Evolutionary conservation across 495 filamentous ascomycete genomes (phyloP).

Genomic region (Penicillium riverlandense): DNA sequence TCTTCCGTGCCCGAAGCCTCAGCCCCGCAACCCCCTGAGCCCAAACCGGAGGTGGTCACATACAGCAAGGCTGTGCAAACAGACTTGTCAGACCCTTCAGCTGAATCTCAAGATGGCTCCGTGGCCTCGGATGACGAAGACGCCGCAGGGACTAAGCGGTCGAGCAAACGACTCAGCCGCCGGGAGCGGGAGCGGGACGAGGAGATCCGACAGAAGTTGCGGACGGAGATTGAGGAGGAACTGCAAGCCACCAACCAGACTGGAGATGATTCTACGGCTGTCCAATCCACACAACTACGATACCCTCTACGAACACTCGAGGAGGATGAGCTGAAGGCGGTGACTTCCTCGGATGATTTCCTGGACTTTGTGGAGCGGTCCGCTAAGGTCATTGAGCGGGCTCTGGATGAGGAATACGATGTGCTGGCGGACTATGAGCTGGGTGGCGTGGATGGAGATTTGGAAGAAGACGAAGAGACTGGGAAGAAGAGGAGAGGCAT

Average conservation of each 20-base stretch:
- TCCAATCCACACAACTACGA: slow-evolving; percentile 39
- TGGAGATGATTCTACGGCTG: slow-evolving; percentile 42
- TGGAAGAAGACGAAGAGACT: slow-evolving; percentile 79
- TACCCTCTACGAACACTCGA: slow-evolving; percentile 79
- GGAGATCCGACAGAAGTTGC: slow-evolving; percentile 75
- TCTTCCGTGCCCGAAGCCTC: slow-evolving; percentile 68
- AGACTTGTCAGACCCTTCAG: slow-evolving; percentile 28
- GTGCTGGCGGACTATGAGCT: slow-evolving; percentile 91
- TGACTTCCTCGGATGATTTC: slow-evolving; percentile 89
- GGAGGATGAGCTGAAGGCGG: slow-evolving; percentile 80
- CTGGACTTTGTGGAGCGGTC: slow-evolving; percentile 92
- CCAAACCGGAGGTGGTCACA: slow-evolving; percentile 71
- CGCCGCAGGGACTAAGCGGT: slow-evolving; percentile 34
- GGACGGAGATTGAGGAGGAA: slow-evolving; percentile 90
- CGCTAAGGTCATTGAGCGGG: slow-evolving; percentile 94
- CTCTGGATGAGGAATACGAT: slow-evolving; percentile 89
- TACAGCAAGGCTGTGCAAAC: slow-evolving; percentile 97
- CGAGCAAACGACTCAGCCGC: slow-evolving; percentile 62
- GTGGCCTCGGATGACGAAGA: slow-evolving; percentile 63
- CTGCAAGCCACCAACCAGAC: slow-evolving; percentile 59
- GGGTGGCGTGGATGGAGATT: slow-evolving; percentile 55
- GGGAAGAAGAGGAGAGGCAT: slow-evolving; percentile 74
- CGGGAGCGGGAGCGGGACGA: slow-evolving; percentile 76
- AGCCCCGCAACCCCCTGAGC: slow-evolving; percentile 62
- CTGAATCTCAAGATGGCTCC: slow-evolving; percentile 46